These are phyloP conservation scores for Blastobotrys mokoenaii DNA, from an alignment of 805 yeast species.

Conservation along the genomic window DNA sequence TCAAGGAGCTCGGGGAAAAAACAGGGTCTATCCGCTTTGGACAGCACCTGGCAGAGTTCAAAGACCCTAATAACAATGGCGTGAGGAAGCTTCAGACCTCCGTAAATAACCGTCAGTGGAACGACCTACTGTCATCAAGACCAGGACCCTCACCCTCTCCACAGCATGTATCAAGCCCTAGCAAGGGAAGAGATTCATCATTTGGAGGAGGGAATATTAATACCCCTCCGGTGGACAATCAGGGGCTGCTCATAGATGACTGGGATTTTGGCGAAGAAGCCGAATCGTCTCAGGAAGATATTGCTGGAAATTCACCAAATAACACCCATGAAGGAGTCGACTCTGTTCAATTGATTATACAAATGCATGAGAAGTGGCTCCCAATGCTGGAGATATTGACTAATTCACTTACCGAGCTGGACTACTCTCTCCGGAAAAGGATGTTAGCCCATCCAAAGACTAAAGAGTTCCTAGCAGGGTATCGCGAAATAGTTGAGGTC, in stretches of 20 bases:
- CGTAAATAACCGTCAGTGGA: constrained; percentile 13
- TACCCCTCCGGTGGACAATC: neutral
- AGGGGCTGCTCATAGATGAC: neutral
- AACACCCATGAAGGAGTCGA: constrained; percentile 4
- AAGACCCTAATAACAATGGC: constrained; percentile 1
- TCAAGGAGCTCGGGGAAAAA: constrained; percentile 6
- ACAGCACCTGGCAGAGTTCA: constrained; percentile 12
- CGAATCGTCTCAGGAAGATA: neutral
- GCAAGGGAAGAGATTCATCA: neutral
- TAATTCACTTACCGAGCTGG: constrained; percentile 13
- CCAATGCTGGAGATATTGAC: constrained; percentile 13
- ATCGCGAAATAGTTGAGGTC: constrained; percentile 15
- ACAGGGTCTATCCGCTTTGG: constrained; percentile 15
- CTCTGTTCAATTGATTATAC: constrained; percentile 20
- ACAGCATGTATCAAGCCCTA: neutral
- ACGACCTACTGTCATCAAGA: constrained; percentile 11
- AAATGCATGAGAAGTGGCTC: constrained; percentile 17
- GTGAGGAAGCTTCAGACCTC: constrained; percentile 1
- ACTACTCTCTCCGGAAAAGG: constrained; percentile 15
- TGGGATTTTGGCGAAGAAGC: neutral
- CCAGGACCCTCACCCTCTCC: constrained; percentile 7
- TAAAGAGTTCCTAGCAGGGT: constrained; percentile 15
- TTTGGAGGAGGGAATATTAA: neutral
- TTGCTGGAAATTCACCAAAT: constrained; percentile 23
- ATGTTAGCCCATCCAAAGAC: constrained; percentile 18